phyloP scores from a whole-genome alignment of 2,329 filamentous ascomycete genomes.

The Colletotrichum liriopes region DNA sequence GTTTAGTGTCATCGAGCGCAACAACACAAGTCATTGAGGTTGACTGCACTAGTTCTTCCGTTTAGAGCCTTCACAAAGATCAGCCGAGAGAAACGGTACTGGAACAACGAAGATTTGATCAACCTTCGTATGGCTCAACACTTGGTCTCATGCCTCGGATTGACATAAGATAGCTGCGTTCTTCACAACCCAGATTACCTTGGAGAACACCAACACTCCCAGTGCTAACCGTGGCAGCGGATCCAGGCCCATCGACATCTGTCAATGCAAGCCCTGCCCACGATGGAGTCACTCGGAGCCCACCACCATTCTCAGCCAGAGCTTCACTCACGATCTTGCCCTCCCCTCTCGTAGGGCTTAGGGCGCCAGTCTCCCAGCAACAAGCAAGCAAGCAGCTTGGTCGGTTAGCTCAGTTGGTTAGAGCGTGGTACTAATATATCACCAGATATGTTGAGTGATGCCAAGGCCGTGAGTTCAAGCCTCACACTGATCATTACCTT shows the following conservation, averaged over 20 bases:
- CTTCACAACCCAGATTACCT: not conserved
- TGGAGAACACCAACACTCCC: not conserved
- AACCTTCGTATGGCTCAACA: too few species aligned
- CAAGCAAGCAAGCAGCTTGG: not conserved
- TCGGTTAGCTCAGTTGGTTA: constrained; percentile 42
- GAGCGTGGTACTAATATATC: constrained; percentile 41
- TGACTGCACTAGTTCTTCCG: too few species aligned
- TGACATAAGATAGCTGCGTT: not conserved
- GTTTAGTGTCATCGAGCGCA: not conserved
- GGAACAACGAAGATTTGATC: not conserved
- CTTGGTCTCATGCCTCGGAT: not conserved
- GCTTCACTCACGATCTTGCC: not conserved
- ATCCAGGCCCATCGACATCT: not conserved
- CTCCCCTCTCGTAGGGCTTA: constrained; percentile 9
- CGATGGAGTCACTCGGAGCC: constrained; percentile 3
- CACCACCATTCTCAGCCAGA: not conserved
- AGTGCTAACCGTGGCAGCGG: not conserved
- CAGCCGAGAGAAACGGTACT: not conserved
- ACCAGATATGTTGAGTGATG: constrained; percentile 30
- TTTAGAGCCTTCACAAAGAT: not conserved
- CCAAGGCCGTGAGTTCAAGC: constrained; percentile 40
- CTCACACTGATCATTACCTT: constrained; percentile 33
- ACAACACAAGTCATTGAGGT: not conserved
- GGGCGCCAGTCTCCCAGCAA: accelerated
- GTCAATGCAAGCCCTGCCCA: not conserved